Percentiles rank a stretch among this genome's conserved stretches.
Conservation (phyloP, 305 asterid species). For the Solanum aculeatissimum region DNA sequence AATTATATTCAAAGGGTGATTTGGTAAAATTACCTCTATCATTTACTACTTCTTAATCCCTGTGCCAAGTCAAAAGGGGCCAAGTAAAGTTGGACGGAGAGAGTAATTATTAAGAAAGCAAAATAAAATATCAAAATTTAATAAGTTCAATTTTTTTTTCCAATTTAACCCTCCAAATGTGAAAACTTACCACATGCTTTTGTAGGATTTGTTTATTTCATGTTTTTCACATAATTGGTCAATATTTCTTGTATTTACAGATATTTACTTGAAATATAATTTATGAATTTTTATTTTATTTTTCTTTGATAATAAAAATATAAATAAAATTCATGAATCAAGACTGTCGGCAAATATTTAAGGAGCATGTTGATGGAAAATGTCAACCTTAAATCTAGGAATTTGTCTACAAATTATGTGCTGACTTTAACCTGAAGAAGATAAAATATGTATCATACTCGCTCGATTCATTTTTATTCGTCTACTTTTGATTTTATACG, state of each 20-base stretch:
- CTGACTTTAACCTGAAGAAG: not conserved
- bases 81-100: too few relatives aligned
- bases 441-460: too few relatives aligned
- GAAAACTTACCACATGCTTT: not conserved
- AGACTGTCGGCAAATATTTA: not conserved
- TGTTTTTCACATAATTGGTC: not conserved
- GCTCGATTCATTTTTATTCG: too few relatives aligned
- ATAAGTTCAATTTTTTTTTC: not conserved
- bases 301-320: not conserved
- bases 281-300: not conserved
- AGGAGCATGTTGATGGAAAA: not conserved
- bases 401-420: not conserved
- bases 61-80: too few relatives aligned
- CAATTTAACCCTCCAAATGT: not conserved
- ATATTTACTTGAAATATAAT: not conserved
- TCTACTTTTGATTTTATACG: too few relatives aligned
- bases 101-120: not conserved
- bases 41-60: too few relatives aligned
- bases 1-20: too few relatives aligned
- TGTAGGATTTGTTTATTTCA: not conserved
- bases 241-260: not conserved
- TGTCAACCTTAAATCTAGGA: conserved; percentile 1
- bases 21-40: too few relatives aligned
- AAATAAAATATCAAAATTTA: not conserved
- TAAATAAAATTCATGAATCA: not conserved